Evolutionary conservation across 805 yeast genomes (phyloP), one percentile per base, ranked within the genome.

Genomic region (Candida takata): DNA sequence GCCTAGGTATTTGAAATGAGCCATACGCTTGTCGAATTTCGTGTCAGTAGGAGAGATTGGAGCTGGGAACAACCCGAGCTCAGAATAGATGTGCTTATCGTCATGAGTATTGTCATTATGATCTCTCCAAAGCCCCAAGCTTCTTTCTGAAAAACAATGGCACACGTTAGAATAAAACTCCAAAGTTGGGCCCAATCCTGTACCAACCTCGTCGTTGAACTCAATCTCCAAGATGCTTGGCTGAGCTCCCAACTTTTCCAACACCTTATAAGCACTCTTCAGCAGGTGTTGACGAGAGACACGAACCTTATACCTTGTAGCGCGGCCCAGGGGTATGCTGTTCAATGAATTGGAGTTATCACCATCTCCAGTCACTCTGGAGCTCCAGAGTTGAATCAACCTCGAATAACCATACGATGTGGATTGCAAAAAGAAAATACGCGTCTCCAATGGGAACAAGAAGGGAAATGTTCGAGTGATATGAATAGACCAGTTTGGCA

Each of bases 101-200:
- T 42, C 60, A 5, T 53, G 62, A n/a, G 43, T 42, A 23, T 35
- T 42, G 21, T 37, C 19, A 52, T 29, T 27, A 27, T 42, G 36
- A 26, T 38, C 42, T 46, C 94, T 69, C 97, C 97, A 90, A 64
- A 92, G 63, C 8, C 58, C 59, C 31, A 79, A 58, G 19, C 66
- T 67, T 34, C 67, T 69, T 44, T 63, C 68, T 1, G 81, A 63
- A 54, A 90, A 86, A 43, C 79, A 87, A 38, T 67, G 74, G 0
- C 96, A 86, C 2, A 84, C 86, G 12, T 69, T 64, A 0, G 97
- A 77, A 52, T 86, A 90, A 52, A 92, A 90, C 58, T 90, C 98
- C 44, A 88, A 65, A 0, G 98, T 90, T 4, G 98, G 98, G 0
- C 98, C 98, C 30, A 87, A 62, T 0, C 98, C 98, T 1, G 95